These are phyloP conservation scores for Pleurotus salmoneostramineus DNA, from an alignment of 768 basidiomycete species.

Conservation along the genomic window DNA sequence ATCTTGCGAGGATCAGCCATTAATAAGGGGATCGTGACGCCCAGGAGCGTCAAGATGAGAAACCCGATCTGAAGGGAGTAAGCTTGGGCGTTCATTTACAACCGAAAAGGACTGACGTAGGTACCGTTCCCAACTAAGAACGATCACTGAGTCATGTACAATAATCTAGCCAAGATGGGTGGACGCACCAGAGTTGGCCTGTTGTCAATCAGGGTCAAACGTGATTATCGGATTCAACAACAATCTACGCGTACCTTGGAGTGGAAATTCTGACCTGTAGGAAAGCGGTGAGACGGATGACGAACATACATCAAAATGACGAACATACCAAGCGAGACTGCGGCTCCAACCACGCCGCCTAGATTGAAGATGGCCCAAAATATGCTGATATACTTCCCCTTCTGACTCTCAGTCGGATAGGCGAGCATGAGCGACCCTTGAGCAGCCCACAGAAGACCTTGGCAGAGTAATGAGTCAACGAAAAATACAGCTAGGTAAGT, in stretches of 20 bases:
- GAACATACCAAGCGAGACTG: slow-evolving; percentile 70
- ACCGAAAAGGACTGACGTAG: slow-evolving; percentile 48
- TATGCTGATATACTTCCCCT: slow-evolving; percentile 71
- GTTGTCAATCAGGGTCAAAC: slow-evolving; percentile 21
- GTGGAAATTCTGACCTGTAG: slow-evolving; percentile 67
- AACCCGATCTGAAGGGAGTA: slow-evolving; percentile 64
- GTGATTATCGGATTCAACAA: slow-evolving; percentile 18
- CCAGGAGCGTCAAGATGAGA: slow-evolving; percentile 65
- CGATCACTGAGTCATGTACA: slow-evolving; percentile 1
- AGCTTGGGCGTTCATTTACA: background rate
- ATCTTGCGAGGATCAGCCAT: slow-evolving; percentile 73
- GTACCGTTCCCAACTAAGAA: slow-evolving; percentile 63
- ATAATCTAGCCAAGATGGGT: background rate
- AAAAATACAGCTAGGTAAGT: background rate
- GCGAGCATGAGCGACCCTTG: slow-evolving; percentile 81
- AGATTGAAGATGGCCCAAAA: slow-evolving; percentile 86
- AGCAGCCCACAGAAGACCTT: slow-evolving; percentile 73
- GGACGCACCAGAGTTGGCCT: slow-evolving; percentile 14
- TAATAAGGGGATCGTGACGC: slow-evolving; percentile 57
- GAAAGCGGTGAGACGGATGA: slow-evolving; percentile 30
- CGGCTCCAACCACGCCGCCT: slow-evolving; percentile 74
- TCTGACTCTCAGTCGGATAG: slow-evolving; percentile 76
- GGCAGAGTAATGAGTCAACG: background rate
- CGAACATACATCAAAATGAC: slow-evolving; percentile 36
- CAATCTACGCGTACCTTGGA: slow-evolving; percentile 40